phyloP scores from a whole-genome alignment of 495 filamentous ascomycete genomes.

The Hyaloscypha bicolor region DNA sequence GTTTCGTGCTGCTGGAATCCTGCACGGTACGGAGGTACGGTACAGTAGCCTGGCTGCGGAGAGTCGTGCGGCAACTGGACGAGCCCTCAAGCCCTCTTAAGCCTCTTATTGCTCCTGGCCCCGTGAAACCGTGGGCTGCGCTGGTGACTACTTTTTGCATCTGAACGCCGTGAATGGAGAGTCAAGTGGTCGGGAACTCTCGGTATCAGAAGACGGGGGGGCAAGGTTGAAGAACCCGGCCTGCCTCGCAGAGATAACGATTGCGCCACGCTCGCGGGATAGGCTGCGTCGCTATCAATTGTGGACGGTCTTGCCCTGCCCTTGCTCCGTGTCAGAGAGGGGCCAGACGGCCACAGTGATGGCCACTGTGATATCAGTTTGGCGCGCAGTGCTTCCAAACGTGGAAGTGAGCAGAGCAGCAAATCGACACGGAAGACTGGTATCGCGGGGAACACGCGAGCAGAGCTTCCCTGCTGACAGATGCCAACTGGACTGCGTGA shows the following conservation, averaged over 20 bases:
- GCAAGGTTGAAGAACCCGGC: not conserved
- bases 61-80: not conserved
- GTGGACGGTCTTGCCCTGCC: not conserved
- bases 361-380: not conserved
- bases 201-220: not conserved
- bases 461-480: not conserved
- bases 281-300: not conserved
- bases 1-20: not conserved
- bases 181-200: not conserved
- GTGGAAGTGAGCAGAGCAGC: not conserved
- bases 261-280: not conserved
- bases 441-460: not conserved
- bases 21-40: not conserved
- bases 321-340: not conserved
- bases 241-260: not conserved
- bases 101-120: not conserved
- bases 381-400: not conserved
- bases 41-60: not conserved
- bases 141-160: not conserved
- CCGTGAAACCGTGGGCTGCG: not conserved
- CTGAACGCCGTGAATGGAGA: not conserved
- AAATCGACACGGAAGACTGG: too few species aligned
- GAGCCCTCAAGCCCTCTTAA: not conserved
- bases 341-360: not conserved
- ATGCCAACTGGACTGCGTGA: too few species aligned